Conservation (phyloP, 164 flowering plant species). For the Chimonanthus praecox region DNA sequence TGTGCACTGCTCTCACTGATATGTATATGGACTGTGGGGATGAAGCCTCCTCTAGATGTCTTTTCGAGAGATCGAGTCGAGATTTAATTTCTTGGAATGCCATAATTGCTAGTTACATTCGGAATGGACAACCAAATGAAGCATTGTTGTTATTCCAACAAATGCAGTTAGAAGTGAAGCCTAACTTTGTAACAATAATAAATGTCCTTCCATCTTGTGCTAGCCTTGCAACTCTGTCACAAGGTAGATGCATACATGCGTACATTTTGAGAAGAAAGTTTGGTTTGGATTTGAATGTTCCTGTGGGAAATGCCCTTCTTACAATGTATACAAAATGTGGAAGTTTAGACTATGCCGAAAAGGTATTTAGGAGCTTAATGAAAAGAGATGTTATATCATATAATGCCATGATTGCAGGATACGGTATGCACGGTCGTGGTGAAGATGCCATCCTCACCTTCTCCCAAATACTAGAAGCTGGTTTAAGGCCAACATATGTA, state of each 20-base stretch:
- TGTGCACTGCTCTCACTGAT: conserved; percentile 45
- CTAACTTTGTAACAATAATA: conserved; percentile 37
- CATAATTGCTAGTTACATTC: conserved; percentile 39
- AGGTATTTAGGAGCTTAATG: conserved; percentile 23
- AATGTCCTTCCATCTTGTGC: conserved; percentile 41
- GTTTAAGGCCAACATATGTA: conserved; percentile 35
- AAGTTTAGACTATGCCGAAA: conserved; percentile 32
- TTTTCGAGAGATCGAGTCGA: conserved; percentile 36
- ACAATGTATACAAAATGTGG: conserved; percentile 66
- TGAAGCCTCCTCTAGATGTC: conserved; percentile 26
- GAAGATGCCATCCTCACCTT: conserved; percentile 39
- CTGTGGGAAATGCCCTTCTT: conserved; percentile 43
- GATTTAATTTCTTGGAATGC: conserved; percentile 69
- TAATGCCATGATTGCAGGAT: conserved; percentile 56
- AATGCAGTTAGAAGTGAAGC: conserved; percentile 38
- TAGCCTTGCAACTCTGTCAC: conserved; percentile 34
- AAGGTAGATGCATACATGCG: conserved; percentile 46
- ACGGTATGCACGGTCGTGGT: conserved; percentile 48
- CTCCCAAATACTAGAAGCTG: conserved; percentile 40
- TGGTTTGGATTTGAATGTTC: conserved; percentile 13
- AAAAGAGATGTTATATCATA: conserved; percentile 41
- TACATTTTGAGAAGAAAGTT: conserved; percentile 25
- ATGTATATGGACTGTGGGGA: conserved; percentile 55
- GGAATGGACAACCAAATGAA: conserved; percentile 24
- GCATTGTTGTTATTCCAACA: conserved; percentile 35